A percentile compares a stretch with the other conserved stretches of the same genome.
Conservation (phyloP, 2,329 filamentous ascomycete genomes). For the Talaromyces sp. region DNA sequence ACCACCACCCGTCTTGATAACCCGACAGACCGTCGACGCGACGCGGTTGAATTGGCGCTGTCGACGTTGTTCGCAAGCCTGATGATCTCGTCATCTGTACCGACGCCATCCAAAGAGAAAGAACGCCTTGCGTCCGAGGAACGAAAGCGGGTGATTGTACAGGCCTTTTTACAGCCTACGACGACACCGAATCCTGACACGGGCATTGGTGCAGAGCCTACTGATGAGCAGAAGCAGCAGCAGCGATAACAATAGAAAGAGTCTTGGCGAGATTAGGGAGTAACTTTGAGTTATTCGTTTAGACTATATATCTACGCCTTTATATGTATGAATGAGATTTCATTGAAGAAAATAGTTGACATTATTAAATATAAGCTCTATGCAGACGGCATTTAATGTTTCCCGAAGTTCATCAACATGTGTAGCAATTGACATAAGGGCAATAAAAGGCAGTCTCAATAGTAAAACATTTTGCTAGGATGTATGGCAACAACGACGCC, state of each 20-base stretch:
- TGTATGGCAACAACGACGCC: background rate
- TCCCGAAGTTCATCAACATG: conserved; percentile 13
- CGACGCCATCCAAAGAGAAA: conserved; percentile 45
- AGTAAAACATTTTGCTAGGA: too few relatives aligned
- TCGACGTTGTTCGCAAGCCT: conserved; percentile 61
- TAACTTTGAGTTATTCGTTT: background rate
- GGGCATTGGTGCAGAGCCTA: conserved; percentile 23
- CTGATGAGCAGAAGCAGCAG: conserved; percentile 4
- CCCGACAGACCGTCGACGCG: conserved; percentile 49
- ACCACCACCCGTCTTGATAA: conserved; percentile 30
- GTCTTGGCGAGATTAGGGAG: background rate
- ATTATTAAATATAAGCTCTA: conserved; percentile 29
- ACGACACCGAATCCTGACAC: conserved; percentile 26
- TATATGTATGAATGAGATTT: background rate
- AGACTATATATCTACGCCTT: background rate
- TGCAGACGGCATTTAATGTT: conserved; percentile 47
- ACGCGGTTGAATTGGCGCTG: conserved; percentile 56
- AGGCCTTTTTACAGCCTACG: conserved; percentile 58
- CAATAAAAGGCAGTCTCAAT: background rate
- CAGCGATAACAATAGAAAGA: background rate
- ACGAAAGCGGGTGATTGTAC: conserved; percentile 60
- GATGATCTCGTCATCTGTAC: conserved; percentile 51
- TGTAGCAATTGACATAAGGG: background rate
- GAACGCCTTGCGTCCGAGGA: conserved; percentile 59
- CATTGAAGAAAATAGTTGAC: background rate